Base-by-base conservation (phyloP, 805 yeast species). In the Naumovozyma castellii region DNA sequence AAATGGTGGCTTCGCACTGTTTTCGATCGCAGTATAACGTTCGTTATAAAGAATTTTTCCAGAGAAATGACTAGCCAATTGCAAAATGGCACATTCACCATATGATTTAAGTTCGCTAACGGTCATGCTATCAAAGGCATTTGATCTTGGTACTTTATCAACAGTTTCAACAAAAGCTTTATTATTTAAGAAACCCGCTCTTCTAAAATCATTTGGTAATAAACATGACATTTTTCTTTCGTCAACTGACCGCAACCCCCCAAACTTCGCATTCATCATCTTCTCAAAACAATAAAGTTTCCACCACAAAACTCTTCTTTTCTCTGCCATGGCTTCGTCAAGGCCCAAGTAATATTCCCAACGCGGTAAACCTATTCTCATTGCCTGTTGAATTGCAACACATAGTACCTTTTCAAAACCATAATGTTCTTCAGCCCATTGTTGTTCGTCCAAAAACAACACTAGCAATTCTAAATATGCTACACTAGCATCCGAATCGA, bases 281-380 rank as follows among this genome's bases (percentile, higher is more conserved):
- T 54, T 55, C 39, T 57, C 63, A 37, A 47, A 46, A 29, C 40
- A 36, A 37, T 51, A 60, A 20, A 56, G 41, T 29, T 48, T 47
- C 65, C 65, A 60, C 59, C 59, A 57, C 4, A 50, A 25, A 9
- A 19, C 35, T 39, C 65, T 46, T 35, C 58, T 48, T 28, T 49
- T 45, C 37, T 57, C 64, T 6, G 64, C 62, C 2, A 43, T 36
- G 5, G 37, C 43, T 41, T 59, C 62, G 36, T 53, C 55, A 38
- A 59, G 36, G 4, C 62, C 62, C n/a, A 57, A 56, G 39, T 57
- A 57, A 37, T 40, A 56, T 35, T 60, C 65, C 65, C 65, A 60
- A 14, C 61, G 48, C 8, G 51, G 45, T 3, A 59, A 41, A 3
- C 65, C 65, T 37, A 50, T 39, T n/a, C 38, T 46, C 13, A 43